Evolutionary conservation across 192 early-diverging fungal genomes (phyloP), one percentile per base, ranked within the genome.

Genomic region (Coemansia sp.): DNA sequence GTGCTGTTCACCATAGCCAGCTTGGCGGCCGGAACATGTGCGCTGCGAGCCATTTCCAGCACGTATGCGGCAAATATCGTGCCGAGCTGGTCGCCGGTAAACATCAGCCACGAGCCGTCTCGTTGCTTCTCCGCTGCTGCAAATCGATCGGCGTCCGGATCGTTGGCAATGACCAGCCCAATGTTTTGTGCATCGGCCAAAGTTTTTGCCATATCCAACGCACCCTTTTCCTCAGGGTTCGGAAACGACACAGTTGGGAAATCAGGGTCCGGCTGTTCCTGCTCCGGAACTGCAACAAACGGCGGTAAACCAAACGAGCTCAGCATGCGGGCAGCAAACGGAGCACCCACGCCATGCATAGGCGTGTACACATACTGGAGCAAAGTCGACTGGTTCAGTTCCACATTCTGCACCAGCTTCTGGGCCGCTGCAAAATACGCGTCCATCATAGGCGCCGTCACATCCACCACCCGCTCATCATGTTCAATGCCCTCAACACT

Each of bases 101-200:
- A 96, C 14, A 89, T 64, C 12, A 85, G 73, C 94, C 94, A 97
- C 51, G 83, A 72, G 52, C 87, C 88, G 56, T 80, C 75, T 8
- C 74, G 48, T 72, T 87, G 86, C 69, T 85, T 86, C 82, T 94
- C 93, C 10, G 93, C 92, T n/a, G 90, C 86, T 0, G 93, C 91
- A 59, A 97, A 86, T 31, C 95, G 86, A 75, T 97, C 95, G 15
- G 92, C 92, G 72, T 97, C 95, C 1, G 95, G 95, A 68, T 97
- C 95, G 72, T 97, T 97, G 14, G 94, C 94, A 36, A 97, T 73
- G 7, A 97, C 90, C 15, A 96, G 67, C 10, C 57, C 62, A 17
- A 82, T 68, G 28, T 81, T 82, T 42, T 70, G 62, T 20, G 64
- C 61, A 42, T 89, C 84, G 1, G 93, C 93, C 46, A 85, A 71